Conservation (phyloP, 805 yeast genomes). For the Yarrowia phangngaensis region DNA sequence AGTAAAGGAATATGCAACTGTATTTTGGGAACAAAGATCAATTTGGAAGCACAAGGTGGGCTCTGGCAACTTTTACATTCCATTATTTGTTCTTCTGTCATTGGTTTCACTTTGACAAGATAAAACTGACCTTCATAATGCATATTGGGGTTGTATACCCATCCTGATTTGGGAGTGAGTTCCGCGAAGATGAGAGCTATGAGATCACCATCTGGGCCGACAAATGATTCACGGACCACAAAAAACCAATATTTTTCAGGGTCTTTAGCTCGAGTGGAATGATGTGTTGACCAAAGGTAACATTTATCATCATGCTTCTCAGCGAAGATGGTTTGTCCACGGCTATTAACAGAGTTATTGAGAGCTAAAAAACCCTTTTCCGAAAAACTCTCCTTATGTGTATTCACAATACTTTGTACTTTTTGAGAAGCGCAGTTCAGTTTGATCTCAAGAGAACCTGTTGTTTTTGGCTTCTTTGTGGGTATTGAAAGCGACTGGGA, state of each 20-base stretch:
- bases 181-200: conserved; percentile 7
- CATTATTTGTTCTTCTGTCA: not conserved
- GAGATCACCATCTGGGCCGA: conserved; percentile 1
- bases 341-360: conserved; percentile 18
- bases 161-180: conserved; percentile 5
- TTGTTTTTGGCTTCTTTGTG: not conserved
- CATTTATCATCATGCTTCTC: conserved; percentile 1
- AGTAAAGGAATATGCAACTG: not conserved
- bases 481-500: conserved; percentile 1
- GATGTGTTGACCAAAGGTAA: conserved; percentile 11
- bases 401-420: not conserved
- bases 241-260: conserved; percentile 21
- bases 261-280: conserved; percentile 3
- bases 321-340: conserved; percentile 13
- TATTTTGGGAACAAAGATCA: not conserved
- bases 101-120: conserved; percentile 7
- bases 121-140: conserved; percentile 16
- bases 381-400: not conserved
- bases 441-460: not conserved
- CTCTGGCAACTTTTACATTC: not conserved
- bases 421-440: conserved; percentile 9
- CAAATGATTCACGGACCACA: conserved; percentile 2
- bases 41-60: not conserved
- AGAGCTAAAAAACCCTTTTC: conserved; percentile 10
- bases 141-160: conserved; percentile 11